phyloP scores from a whole-genome alignment of 2,329 filamentous ascomycete species.

The Graphium sp. region DNA sequence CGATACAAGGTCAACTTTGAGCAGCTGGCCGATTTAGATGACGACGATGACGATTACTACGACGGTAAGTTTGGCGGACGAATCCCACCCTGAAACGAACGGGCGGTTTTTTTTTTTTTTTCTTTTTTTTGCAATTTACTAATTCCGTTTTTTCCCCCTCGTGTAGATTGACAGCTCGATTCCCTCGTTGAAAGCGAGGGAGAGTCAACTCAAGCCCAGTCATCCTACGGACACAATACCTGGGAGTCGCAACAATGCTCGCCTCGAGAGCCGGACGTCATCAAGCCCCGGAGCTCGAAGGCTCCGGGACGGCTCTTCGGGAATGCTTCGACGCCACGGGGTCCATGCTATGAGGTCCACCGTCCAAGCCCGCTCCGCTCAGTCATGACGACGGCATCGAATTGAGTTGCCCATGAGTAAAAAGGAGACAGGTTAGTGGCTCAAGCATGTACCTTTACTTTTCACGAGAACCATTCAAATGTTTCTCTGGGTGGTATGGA shows the following conservation, averaged over 20 bases:
- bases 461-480: too few species aligned
- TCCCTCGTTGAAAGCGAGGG: constrained; percentile 81
- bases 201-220: constrained; percentile 48
- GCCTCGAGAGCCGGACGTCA: constrained; percentile 18
- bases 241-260: constrained; percentile 17
- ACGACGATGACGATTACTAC: constrained; percentile 93
- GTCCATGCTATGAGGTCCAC: constrained; percentile 31
- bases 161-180: constrained; percentile 71
- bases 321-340: constrained; percentile 26
- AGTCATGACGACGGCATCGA: constrained; percentile 48
- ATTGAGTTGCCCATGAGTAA: constrained; percentile 26
- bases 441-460: neutral
- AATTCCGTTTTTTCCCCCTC: too few species aligned
- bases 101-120: too few species aligned
- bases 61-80: constrained; percentile 35
- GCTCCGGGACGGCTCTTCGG: constrained; percentile 26
- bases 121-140: too few species aligned
- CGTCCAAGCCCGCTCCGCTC: constrained; percentile 52
- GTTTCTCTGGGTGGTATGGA: too few species aligned
- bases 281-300: constrained; percentile 14
- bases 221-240: constrained; percentile 15
- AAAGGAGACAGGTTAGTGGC: constrained; percentile 2
- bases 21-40: constrained; percentile 80
- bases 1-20: constrained; percentile 99
- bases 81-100: too few species aligned